These are phyloP conservation scores for Zymoseptoria passerinii DNA, from an alignment of 2,329 filamentous ascomycete genomes.

Conservation along the genomic window DNA sequence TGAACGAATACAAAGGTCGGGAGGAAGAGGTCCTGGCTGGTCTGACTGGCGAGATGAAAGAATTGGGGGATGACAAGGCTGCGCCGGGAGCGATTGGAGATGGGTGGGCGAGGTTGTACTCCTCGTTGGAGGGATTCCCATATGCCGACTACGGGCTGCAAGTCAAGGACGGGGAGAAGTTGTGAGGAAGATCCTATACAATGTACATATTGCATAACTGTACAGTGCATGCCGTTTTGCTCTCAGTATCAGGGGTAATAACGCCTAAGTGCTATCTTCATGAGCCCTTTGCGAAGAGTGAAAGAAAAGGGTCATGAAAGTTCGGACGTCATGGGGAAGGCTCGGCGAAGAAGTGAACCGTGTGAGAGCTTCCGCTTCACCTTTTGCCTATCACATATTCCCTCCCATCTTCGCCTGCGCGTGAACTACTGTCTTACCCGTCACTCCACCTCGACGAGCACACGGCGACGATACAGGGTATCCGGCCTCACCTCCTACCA, in stretches of 20 bases:
- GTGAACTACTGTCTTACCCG: not conserved
- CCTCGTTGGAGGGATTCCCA: constrained; percentile 50
- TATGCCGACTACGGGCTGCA: constrained; percentile 52
- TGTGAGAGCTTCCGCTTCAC: not conserved
- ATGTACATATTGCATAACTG: not conserved
- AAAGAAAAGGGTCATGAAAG: not conserved
- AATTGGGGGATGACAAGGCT: constrained; percentile 37
- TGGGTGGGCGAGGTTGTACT: constrained; percentile 49
- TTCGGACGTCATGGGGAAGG: not conserved
- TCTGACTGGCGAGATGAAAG: constrained; percentile 61
- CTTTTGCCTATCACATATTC: not conserved
- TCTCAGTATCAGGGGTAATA: not conserved
- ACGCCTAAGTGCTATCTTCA: not conserved
- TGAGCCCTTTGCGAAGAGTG: not conserved
- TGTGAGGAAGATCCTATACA: constrained; percentile 2
- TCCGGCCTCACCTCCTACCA: not conserved
- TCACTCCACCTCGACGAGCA: not conserved
- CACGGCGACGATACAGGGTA: not conserved
- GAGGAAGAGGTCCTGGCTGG: constrained; percentile 81
- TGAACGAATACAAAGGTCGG: constrained; percentile 65
- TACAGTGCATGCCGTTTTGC: not conserved
- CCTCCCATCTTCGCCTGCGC: not conserved
- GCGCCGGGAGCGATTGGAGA: constrained; percentile 49
- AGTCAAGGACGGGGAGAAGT: constrained; percentile 12
- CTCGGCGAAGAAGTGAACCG: not conserved